Percentiles rank a stretch among this genome's conserved stretches.
Conservation (phyloP, 768 basidiomycete species). For the Tulasnella sp. region DNA sequence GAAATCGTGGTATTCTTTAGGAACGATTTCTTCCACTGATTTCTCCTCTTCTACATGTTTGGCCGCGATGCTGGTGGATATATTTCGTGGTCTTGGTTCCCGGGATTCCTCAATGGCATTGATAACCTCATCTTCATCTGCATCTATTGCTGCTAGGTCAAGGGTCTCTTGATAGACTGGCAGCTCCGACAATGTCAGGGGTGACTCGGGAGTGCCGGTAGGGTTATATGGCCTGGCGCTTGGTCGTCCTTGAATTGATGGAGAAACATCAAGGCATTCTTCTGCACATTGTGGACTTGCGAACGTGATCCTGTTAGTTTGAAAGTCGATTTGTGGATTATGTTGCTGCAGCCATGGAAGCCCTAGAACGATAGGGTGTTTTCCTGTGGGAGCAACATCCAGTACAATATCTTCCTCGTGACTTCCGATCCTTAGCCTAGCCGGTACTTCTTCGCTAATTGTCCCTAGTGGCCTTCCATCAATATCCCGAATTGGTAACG, state of each 20-base stretch:
- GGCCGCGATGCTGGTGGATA: not conserved
- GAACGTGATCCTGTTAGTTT: not conserved
- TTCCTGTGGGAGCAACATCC: not conserved
- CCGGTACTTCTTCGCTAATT: too few relatives aligned
- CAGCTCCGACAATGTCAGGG: too few relatives aligned
- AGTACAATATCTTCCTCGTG: not conserved
- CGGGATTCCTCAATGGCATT: not conserved
- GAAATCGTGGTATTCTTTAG: constrained; percentile 38
- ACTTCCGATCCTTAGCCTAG: too few relatives aligned
- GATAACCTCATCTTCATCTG: too few relatives aligned
- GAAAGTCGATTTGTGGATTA: not conserved
- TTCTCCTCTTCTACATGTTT: not conserved
- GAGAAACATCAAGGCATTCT: not conserved
- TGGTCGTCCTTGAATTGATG: not conserved
- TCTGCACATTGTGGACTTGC: not conserved
- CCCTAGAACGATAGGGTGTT: constrained; percentile 1
- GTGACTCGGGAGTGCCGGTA: too few relatives aligned
- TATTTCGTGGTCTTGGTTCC: not conserved
- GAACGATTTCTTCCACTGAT: constrained; percentile 30
- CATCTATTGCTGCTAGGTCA: too few relatives aligned
- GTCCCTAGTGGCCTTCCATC: too few relatives aligned
- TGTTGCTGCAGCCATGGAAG: constrained; percentile 10
- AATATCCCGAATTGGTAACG: too few relatives aligned
- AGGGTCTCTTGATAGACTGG: too few relatives aligned
- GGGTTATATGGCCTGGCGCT: not conserved